Base-by-base conservation (phyloP, 805 yeast genomes). In the Starmerella lactis-condensi region DNA sequence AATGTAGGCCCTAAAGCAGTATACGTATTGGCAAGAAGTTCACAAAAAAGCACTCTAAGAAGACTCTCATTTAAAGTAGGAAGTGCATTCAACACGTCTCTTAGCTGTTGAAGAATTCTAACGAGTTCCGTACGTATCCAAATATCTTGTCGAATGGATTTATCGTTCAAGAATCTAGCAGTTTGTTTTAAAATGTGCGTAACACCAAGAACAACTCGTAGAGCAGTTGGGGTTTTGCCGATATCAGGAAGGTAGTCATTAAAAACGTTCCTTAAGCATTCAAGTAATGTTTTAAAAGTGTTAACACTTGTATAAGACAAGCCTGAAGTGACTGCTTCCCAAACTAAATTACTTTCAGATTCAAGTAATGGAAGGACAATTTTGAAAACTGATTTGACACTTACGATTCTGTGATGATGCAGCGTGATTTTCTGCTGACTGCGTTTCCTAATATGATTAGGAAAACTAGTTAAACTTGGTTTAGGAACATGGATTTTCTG, bases 281-380 rank as follows among this genome's bases (percentile, higher is more conserved):
- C 93, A 20, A 85, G 54, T 31, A 85, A 65, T 0, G 93, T 73
- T 40, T 66, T 69, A 60, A 79, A 82, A 11, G 83, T 79, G 52
- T 89, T 89, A 37, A 83, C 72, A 50, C 89, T 89, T 52, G 83
- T 69, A 38, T 91, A 79, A 40, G 93, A 75, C 32, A 91, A 53
- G 0, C 96, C 96, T 2, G 75, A 58, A n/a, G 82, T 81, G 11
- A 83, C 71, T 0, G 95, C 89, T 40, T 83, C 93, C 38, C 78
- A 62, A 6, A 89, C 67, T 40, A 70, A 60, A 3, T 65, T 61
- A 37, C 77, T 79, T 2, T 71, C 69, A 0, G 82, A 70, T 18
- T 67, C 72, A 29, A 89, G 53, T 18, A 89, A 57, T 0, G 95
- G 95, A 23, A 81, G 58, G 0, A 81, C 83, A 74, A 89, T 72